Conservation (phyloP, 2,329 filamentous ascomycete species). For the Hymenoscyphus repandus region DNA sequence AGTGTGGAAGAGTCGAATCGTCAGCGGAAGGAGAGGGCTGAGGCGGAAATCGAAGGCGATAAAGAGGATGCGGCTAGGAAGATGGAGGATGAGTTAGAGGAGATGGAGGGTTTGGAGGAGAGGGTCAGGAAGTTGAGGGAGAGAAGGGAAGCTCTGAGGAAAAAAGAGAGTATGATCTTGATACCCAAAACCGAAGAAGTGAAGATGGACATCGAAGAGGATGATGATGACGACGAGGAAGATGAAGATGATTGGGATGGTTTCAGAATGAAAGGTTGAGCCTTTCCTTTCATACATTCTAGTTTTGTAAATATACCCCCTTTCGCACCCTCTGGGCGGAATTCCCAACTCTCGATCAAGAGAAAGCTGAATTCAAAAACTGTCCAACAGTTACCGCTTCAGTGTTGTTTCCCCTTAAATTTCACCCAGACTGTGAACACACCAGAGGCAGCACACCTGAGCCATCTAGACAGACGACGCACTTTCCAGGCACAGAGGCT, state of each 20-base stretch:
- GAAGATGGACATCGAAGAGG: slow-evolving; percentile 34
- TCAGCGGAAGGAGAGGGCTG: slow-evolving; percentile 43
- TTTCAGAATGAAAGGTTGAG: slow-evolving; percentile 37
- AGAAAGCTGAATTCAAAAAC: too few relatives aligned
- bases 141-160: slow-evolving; percentile 61
- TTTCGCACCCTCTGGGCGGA: too few relatives aligned
- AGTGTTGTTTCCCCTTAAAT: too few relatives aligned
- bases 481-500: too few relatives aligned
- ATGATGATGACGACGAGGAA: slow-evolving; percentile 38
- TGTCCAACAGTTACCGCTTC: too few relatives aligned
- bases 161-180: slow-evolving; percentile 30
- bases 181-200: background rate
- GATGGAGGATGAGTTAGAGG: slow-evolving; percentile 72
- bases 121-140: slow-evolving; percentile 65
- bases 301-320: background rate
- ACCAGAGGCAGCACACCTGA: too few relatives aligned
- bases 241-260: slow-evolving; percentile 56
- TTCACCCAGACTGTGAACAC: too few relatives aligned
- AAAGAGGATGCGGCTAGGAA: slow-evolving; percentile 70
- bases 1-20: slow-evolving; percentile 44
- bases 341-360: too few relatives aligned
- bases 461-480: too few relatives aligned
- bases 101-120: slow-evolving; percentile 75
- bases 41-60: slow-evolving; percentile 58
- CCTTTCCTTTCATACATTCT: background rate